Evolutionary conservation across 1,139 yeast genomes (phyloP).

Genomic region (Schizosaccharomyces versatilis): DNA sequence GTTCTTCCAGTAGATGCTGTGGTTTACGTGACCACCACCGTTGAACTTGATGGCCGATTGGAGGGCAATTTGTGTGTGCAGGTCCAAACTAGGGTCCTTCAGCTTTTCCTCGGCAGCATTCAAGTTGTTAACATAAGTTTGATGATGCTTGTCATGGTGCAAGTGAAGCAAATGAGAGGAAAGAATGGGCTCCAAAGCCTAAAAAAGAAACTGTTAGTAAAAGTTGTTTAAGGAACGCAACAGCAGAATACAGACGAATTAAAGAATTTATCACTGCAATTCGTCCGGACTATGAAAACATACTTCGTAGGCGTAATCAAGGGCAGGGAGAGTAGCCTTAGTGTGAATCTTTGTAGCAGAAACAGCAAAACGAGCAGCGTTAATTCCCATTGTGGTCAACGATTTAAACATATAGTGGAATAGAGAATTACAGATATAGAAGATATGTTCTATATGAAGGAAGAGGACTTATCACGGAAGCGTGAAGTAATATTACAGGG

Average conservation of each 20-base stretch:
- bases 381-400: no score
- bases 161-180: constrained; percentile 57
- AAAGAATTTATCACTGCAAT: not conserved
- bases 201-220: constrained; percentile 18
- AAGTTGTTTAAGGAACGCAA: not conserved
- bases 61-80: constrained; percentile 42
- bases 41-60: constrained; percentile 75
- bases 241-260: not conserved
- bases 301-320: constrained; percentile 8
- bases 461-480: no score
- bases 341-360: not conserved
- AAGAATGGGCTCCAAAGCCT: constrained; percentile 70
- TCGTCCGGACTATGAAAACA: not conserved
- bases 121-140: constrained; percentile 76
- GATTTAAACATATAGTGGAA: no score
- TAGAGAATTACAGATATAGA: no score
- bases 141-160: constrained; percentile 86
- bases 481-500: no score
- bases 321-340: constrained; percentile 3
- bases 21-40: constrained; percentile 87
- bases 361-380: no score
- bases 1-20: constrained; percentile 74
- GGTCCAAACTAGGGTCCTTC: constrained; percentile 51
- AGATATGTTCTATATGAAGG: no score
- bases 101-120: constrained; percentile 64